Conservation (phyloP, 75 land plant genomes). For the Cryptomeria japonica region DNA sequence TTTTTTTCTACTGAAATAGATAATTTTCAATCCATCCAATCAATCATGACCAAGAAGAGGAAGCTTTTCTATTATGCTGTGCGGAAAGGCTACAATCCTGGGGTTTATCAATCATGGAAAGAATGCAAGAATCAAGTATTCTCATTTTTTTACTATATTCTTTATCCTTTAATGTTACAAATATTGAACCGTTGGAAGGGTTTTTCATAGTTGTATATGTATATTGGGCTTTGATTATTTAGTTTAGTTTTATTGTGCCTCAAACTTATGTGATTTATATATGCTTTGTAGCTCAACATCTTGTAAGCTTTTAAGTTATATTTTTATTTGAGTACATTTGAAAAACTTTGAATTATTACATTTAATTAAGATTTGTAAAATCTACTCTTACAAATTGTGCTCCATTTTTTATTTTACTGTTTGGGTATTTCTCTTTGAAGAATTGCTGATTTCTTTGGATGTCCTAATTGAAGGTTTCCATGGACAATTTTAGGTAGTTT, state of each 20-base stretch:
- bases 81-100: constrained; percentile 29
- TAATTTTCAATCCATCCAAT: neutral
- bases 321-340: neutral
- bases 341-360: neutral
- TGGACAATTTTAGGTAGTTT: too few species aligned
- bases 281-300: neutral
- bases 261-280: neutral
- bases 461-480: too few species aligned
- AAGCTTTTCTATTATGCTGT: constrained; percentile 34
- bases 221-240: neutral
- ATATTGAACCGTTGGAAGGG: neutral
- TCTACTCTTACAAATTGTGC: neutral
- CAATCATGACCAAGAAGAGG: constrained; percentile 22
- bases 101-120: constrained; percentile 33
- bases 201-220: neutral
- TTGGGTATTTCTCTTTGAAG: neutral
- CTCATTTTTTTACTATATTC: neutral
- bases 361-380: neutral
- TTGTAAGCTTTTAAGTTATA: neutral
- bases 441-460: too few species aligned
- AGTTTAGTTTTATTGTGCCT: neutral
- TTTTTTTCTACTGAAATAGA: neutral
- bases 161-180: neutral
- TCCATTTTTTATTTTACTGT: neutral
- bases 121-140: constrained; percentile 37